Evolutionary conservation across 768 basidiomycete species (phyloP).

Genomic region (Rossbeevera mucosa): DNA sequence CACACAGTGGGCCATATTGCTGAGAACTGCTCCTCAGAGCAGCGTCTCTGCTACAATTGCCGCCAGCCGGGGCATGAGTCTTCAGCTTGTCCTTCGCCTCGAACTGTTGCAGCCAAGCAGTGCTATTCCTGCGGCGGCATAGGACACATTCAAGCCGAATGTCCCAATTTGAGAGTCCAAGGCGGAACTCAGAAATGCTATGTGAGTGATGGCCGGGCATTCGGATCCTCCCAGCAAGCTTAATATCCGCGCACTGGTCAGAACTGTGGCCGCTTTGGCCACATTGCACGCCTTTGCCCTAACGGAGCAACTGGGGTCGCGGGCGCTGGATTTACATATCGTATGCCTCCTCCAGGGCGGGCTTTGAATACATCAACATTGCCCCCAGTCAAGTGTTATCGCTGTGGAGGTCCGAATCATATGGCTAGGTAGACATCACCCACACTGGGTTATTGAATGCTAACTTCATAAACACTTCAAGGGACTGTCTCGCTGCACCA

Average conservation of each 20-base stretch:
- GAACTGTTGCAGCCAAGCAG: constrained; percentile 80
- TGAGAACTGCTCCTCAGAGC: constrained; percentile 84
- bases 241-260: constrained; percentile 23
- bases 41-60: constrained; percentile 92
- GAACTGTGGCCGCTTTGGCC: constrained; percentile 81
- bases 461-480: constrained; percentile 25
- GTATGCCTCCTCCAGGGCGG: constrained; percentile 71
- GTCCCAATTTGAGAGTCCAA: constrained; percentile 72
- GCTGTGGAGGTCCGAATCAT: constrained; percentile 86
- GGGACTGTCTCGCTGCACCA: constrained; percentile 79
- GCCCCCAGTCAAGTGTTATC: constrained; percentile 83
- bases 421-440: constrained; percentile 57
- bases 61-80: constrained; percentile 93
- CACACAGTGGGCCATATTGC: constrained; percentile 84
- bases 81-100: constrained; percentile 79
- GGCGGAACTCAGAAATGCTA: constrained; percentile 77
- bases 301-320: constrained; percentile 38
- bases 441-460: background rate
- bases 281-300: constrained; percentile 75
- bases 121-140: constrained; percentile 93
- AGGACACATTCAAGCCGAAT: constrained; percentile 86
- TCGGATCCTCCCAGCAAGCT: background rate
- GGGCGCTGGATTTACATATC: constrained; percentile 52
- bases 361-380: constrained; percentile 69
- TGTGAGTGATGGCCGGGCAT: constrained; percentile 42